These are phyloP conservation scores for Paraconiothyrium brasiliense DNA, from an alignment of 2,329 filamentous ascomycete species.

Conservation along the genomic window DNA sequence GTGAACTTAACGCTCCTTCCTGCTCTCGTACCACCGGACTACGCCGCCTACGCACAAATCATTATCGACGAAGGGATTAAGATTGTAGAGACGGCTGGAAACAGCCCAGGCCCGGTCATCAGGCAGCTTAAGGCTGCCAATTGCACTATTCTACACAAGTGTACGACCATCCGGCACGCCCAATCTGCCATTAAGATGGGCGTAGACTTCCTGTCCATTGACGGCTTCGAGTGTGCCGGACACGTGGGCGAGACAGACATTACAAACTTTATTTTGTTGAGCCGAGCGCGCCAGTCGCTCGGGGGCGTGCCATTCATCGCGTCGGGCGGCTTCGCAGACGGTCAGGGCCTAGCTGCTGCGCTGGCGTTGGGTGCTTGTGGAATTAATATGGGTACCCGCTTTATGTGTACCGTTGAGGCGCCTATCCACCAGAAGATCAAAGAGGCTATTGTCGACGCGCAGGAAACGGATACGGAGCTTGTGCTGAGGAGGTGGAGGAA, in stretches of 20 bases:
- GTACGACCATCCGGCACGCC: conserved; percentile 94
- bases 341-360: conserved; percentile 89
- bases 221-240: conserved; percentile 96
- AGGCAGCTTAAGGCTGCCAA: conserved; percentile 82
- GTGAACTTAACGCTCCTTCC: conserved; percentile 97
- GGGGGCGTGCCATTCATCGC: conserved; percentile 87
- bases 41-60: conserved; percentile 88
- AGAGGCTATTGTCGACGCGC: conserved; percentile 84
- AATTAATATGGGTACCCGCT: conserved; percentile 98
- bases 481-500: conserved; percentile 92
- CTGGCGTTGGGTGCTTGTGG: conserved; percentile 89
- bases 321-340: conserved; percentile 94
- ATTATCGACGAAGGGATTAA: conserved; percentile 92
- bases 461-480: conserved; percentile 91
- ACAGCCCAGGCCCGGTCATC: conserved; percentile 90
- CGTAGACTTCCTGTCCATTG: conserved; percentile 95
- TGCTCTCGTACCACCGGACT: conserved; percentile 88
- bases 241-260: conserved; percentile 89
- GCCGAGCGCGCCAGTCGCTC: conserved; percentile 83
- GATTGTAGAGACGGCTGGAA: conserved; percentile 93
- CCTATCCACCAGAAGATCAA: conserved; percentile 96
- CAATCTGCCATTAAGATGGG: conserved; percentile 91
- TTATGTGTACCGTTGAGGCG: conserved; percentile 95
- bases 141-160: conserved; percentile 91
- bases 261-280: conserved; percentile 88